Evolutionary conservation across 2,329 filamentous ascomycete species (phyloP), one percentile per base, ranked within the genome.

Genomic region (Pestalotiopsis sp.): DNA sequence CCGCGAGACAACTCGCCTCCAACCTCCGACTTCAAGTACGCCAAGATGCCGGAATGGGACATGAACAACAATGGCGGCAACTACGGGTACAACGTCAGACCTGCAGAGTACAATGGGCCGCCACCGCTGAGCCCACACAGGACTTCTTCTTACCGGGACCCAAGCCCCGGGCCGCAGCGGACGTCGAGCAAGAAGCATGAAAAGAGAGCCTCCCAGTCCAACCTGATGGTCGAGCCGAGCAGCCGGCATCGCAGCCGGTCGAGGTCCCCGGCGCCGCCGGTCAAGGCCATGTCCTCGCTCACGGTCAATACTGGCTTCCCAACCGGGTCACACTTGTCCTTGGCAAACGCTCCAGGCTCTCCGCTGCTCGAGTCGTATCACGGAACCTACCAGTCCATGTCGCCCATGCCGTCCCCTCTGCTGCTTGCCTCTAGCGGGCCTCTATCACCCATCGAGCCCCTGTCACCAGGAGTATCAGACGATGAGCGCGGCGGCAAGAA

Each of bases 311-410:
- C 82, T 2, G 81, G 81, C 5, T 80, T 81, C n/a, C 79, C 81
- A 71, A 73, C 78, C 9, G 73, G 74, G 24, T 77, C 77, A 22
- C 76, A 73, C 64, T 70, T 82, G 63, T 84, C 86, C 13, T 77
- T 89, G 1, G 81, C 86, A 2, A 81, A 82, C 24, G 86, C 93
- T 1, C 93, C 94, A 0, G 89, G 89, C 1, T 97, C 94, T 70
- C 96, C 95, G 0, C 84, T 98, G 63, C 88, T 97, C 1, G 95
- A 98, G 80, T 91, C 96, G 0, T 98, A 98, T 80, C 92, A 91
- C 70, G 95, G 95, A 52, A 97, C 94, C 0, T 98, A 97, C 74
- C 95, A 98, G 79, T 93, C 93, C 68, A 92, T 97, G 73, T 97
- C 94, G 0, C 94, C 95, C 0, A 97, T 98, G 93, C 94, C 94